A percentile compares a stretch with the other conserved stretches of the same genome.
These are phyloP conservation scores for Rheum nobile DNA, from an alignment of 148 eudicot species.

Conservation along the genomic window DNA sequence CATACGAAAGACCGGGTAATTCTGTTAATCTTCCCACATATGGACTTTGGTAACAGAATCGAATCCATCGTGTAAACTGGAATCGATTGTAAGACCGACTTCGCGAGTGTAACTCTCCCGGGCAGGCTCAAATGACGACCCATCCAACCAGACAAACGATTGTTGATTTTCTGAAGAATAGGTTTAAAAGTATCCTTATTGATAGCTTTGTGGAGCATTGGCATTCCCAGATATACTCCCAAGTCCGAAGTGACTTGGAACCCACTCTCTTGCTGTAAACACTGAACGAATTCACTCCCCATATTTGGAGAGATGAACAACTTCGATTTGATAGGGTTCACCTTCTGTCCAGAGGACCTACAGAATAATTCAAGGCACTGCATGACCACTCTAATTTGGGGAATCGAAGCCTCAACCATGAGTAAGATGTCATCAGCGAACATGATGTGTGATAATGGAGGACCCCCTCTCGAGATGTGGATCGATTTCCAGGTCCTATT, in stretches of 20 bases:
- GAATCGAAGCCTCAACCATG: background rate
- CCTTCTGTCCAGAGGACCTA: background rate
- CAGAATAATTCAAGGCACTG: background rate
- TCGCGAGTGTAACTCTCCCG: background rate
- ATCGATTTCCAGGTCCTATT: background rate
- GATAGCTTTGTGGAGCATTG: background rate
- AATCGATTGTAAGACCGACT: background rate
- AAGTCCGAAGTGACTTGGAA: background rate
- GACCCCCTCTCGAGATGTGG: background rate
- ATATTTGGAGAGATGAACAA: background rate
- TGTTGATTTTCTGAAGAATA: background rate
- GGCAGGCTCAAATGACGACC: background rate
- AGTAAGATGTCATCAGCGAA: background rate
- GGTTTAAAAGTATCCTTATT: background rate
- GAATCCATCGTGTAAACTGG: background rate
- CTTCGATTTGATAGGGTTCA: background rate
- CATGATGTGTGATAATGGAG: background rate
- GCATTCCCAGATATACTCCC: background rate
- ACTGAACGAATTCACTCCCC: background rate
- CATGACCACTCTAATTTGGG: background rate
- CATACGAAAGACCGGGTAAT: background rate
- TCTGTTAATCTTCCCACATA: background rate
- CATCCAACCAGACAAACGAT: background rate
- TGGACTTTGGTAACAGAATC: background rate
- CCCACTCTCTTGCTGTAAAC: background rate